Evolutionary conservation across 495 filamentous ascomycete species (phyloP).

Genomic region (Penicillium verhagenii): DNA sequence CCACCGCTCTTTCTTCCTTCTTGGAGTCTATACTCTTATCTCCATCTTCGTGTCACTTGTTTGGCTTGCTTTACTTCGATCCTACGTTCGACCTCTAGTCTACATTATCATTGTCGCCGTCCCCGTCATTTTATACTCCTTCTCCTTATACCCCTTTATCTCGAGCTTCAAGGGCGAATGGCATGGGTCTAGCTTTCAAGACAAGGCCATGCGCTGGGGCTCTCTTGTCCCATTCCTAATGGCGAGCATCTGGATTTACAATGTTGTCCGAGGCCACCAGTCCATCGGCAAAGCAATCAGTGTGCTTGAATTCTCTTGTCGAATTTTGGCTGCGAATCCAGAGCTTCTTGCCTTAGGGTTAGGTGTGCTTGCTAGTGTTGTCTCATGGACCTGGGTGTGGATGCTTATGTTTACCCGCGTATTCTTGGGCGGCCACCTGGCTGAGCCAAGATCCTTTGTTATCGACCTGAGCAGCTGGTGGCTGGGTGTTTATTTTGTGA

Average conservation of each 20-base stretch:
- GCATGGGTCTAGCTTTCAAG: conserved; percentile 73
- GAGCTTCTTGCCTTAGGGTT: conserved; percentile 81
- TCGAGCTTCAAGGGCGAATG: conserved; percentile 77
- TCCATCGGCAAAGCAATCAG: conserved; percentile 75
- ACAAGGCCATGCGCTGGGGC: conserved; percentile 85
- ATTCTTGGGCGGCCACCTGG: conserved; percentile 82
- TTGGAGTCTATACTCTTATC: conserved; percentile 88
- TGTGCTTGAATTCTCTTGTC: conserved; percentile 87
- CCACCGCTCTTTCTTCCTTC: conserved; percentile 79
- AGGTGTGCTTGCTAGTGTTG: conserved; percentile 68
- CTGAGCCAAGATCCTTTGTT: conserved; percentile 62
- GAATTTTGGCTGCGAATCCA: conserved; percentile 81
- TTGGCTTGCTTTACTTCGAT: conserved; percentile 85
- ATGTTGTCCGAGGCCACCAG: conserved; percentile 74
- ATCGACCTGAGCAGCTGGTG: conserved; percentile 88
- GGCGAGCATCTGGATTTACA: conserved; percentile 76
- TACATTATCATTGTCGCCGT: conserved; percentile 77
- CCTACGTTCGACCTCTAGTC: conserved; percentile 79
- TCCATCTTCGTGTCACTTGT: conserved; percentile 81
- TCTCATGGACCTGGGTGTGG: conserved; percentile 94
- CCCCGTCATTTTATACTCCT: conserved; percentile 79
- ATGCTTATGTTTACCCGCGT: conserved; percentile 94
- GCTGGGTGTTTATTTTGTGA: conserved; percentile 82
- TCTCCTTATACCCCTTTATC: conserved; percentile 87
- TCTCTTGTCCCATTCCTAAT: conserved; percentile 73